Evolutionary conservation across 768 basidiomycete species (phyloP), one percentile per base, ranked within the genome.

Genomic region (Boletus speciosus): DNA sequence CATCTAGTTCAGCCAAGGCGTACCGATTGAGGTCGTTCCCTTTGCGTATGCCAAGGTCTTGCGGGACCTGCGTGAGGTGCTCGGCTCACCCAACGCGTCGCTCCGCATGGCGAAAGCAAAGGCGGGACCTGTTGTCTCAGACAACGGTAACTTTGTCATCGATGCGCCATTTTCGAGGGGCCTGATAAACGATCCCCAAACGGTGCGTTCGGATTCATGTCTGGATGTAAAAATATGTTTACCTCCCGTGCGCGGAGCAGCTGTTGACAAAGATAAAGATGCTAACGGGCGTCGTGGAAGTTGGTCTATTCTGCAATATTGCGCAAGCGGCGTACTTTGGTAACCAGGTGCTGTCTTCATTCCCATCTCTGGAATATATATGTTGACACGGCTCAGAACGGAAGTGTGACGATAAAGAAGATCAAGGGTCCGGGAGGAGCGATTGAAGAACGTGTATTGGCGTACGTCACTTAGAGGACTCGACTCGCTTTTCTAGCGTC

Each of bases 251-350:
- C 19, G 11, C 14, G 35, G 46, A 29, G 12, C 66, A 95, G 90
- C 77, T 98, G 16, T 74, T 96, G 74, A 70, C 76, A 15, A 77
- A 80, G 56, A 88, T 98, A 66, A 98, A 98, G 77, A 82, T 96
- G 81, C 78, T 98, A 55, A 98, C 96, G 4, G 97, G 97, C 43
- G 93, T 98, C 23, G 92, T 98, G n/a, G 97, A 99, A 71, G 97
- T 98, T 34, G 97, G 97, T 1, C 71, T 99, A n/a, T 98, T 99
- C 75, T 94, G 92, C 67, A 77, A 84, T 50, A 86, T 97, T 79
- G 94, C 90, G 5, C 82, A 86, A 66, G 94, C 94, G 1, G 96
- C 95, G n/a, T 98, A 98, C 76, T 99, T 98, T 71, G 92, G 92
- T 19, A 93, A 93, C 60, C 77, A 83, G 73, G 90, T 89, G 41